Percentiles rank a stretch among this genome's conserved stretches.
Evolutionary conservation across 139 green algal genomes (phyloP).

Genomic region (Micractinium conductrix): DNA sequence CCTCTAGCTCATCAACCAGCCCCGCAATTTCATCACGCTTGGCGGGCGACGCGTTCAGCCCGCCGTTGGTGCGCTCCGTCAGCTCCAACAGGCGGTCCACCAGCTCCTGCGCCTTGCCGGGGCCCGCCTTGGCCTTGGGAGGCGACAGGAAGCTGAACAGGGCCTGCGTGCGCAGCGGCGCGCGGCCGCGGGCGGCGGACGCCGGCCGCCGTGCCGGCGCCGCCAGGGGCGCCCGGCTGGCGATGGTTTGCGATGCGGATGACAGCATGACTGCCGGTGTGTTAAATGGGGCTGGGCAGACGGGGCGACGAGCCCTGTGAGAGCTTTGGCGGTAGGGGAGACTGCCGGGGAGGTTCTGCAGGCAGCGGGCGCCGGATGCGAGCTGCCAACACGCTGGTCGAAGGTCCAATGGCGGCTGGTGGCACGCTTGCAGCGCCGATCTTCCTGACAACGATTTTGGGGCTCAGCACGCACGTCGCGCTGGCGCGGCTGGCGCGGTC

Average conservation of each 20-base stretch:
- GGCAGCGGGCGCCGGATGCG: too few species aligned
- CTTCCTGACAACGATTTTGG: too few species aligned
- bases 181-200: not conserved
- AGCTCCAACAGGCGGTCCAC: constrained; percentile 34
- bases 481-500: too few species aligned
- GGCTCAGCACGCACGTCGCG: too few species aligned
- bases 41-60: constrained; percentile 13
- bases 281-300: not conserved
- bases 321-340: too few species aligned
- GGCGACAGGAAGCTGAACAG: constrained; percentile 21
- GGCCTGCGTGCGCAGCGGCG: constrained; percentile 1
- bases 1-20: constrained; percentile 42
- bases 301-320: not conserved
- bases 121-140: constrained; percentile 4
- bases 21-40: constrained; percentile 33
- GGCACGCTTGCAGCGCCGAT: too few species aligned
- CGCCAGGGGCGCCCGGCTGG: constrained; percentile 4
- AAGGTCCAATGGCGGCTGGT: too few species aligned
- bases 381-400: too few species aligned
- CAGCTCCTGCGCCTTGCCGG: constrained; percentile 21
- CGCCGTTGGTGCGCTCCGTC: constrained; percentile 25
- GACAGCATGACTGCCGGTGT: constrained; percentile 16
- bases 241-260: not conserved
- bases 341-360: not conserved
- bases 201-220: not conserved